These are phyloP conservation scores for Scortechinia acanthostroma DNA, from an alignment of 2,329 filamentous ascomycete genomes.

Conservation along the genomic window DNA sequence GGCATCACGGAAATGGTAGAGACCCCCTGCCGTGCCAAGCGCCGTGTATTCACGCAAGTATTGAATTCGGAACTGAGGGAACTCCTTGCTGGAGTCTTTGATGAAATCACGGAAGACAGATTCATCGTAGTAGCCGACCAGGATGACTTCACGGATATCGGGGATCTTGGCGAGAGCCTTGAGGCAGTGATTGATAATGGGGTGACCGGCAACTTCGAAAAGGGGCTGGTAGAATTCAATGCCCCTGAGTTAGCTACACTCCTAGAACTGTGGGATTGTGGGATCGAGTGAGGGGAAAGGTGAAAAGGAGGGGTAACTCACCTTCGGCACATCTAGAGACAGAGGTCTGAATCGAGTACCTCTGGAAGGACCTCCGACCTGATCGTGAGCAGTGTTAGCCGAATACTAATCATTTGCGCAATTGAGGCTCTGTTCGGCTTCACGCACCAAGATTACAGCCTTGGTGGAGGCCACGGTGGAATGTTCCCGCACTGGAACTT, in stretches of 20 bases:
- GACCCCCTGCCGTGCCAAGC: constrained; percentile 85
- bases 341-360: constrained; percentile 92
- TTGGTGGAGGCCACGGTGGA: background rate
- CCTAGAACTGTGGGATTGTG: background rate
- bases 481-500: background rate
- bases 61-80: constrained; percentile 82
- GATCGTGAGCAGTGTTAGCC: background rate
- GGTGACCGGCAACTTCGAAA: constrained; percentile 95
- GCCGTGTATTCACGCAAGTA: constrained; percentile 97
- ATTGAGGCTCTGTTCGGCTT: background rate
- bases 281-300: too few relatives aligned
- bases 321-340: constrained; percentile 86
- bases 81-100: constrained; percentile 78
- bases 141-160: constrained; percentile 86
- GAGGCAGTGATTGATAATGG: constrained; percentile 97
- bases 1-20: constrained; percentile 98
- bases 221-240: constrained; percentile 51
- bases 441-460: constrained; percentile 1
- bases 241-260: background rate
- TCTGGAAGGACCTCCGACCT: constrained; percentile 93
- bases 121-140: constrained; percentile 99
- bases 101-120: constrained; percentile 95
- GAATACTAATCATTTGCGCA: too few relatives aligned
- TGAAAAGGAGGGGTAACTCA: background rate
- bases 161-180: constrained; percentile 84